Conservation (phyloP, 1,139 yeast species). For the Taphrina wiesneri region DNA sequence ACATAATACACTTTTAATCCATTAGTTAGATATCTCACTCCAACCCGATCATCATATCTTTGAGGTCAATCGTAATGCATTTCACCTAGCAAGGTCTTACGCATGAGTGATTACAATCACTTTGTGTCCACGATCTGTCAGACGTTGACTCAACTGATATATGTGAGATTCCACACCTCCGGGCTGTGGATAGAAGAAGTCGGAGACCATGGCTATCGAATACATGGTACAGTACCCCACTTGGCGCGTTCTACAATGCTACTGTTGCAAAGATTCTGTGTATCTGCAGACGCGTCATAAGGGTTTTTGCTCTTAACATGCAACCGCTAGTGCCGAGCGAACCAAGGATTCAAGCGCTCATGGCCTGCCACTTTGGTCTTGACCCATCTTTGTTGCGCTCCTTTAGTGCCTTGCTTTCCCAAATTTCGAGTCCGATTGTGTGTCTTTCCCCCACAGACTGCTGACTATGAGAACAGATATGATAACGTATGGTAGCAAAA, state of each 20-base stretch:
- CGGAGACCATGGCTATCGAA: constrained; percentile 70
- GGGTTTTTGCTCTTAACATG: too few relatives aligned
- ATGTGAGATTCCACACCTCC: constrained; percentile 98
- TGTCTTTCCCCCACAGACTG: too few relatives aligned
- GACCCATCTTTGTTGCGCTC: too few relatives aligned
- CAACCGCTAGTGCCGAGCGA: too few relatives aligned
- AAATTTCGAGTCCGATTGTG: too few relatives aligned
- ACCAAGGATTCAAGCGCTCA: too few relatives aligned
- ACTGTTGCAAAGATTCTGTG: background rate
- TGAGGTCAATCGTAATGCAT: background rate
- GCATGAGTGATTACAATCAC: constrained; percentile 72
- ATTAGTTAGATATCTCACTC: constrained; percentile 77
- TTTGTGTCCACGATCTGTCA: constrained; percentile 81
- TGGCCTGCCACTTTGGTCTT: too few relatives aligned
- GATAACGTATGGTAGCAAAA: too few relatives aligned
- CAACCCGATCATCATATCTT: constrained; percentile 77
- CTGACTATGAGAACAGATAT: too few relatives aligned
- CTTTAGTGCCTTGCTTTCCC: too few relatives aligned
- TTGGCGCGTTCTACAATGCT: background rate
- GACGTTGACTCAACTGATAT: constrained; percentile 72
- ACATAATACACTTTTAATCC: constrained; percentile 92
- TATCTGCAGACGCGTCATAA: too few relatives aligned
- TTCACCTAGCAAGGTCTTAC: background rate
- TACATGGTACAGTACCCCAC: constrained; percentile 1
- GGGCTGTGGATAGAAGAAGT: constrained; percentile 96